These are phyloP conservation scores for Marasmius sp. DNA, from an alignment of 1,284 basidiomycete species.

Conservation along the genomic window DNA sequence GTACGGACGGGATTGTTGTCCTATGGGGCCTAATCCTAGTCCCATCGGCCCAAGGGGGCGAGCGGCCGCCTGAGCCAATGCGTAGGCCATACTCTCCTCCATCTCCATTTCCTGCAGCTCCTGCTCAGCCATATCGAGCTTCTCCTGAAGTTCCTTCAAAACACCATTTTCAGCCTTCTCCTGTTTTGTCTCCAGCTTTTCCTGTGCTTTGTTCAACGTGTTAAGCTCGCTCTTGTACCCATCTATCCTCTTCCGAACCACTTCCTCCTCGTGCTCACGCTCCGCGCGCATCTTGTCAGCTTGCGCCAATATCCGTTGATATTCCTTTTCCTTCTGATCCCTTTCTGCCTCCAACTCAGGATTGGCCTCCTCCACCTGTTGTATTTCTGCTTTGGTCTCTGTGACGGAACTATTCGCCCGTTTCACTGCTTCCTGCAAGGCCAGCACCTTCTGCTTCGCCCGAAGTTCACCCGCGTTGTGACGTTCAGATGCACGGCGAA, in stretches of 20 bases:
- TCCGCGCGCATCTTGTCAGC: constrained; percentile 43
- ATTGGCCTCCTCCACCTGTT: constrained; percentile 51
- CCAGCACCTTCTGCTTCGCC: constrained; percentile 71
- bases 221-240: constrained; percentile 47
- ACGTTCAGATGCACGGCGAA: constrained; percentile 74
- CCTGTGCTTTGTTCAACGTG: constrained; percentile 46
- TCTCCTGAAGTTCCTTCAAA: constrained; percentile 55
- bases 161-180: constrained; percentile 51
- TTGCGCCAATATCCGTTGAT: constrained; percentile 42
- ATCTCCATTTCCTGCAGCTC: constrained; percentile 50
- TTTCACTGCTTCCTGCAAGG: constrained; percentile 75
- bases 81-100: constrained; percentile 16
- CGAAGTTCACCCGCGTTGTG: constrained; percentile 62
- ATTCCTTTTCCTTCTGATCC: constrained; percentile 47
- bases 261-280: constrained; percentile 52
- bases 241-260: constrained; percentile 59
- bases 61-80: constrained; percentile 19
- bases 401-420: constrained; percentile 58
- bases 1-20: constrained; percentile 15
- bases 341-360: constrained; percentile 45
- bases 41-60: constrained; percentile 15
- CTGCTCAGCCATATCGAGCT: constrained; percentile 45
- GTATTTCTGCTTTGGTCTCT: constrained; percentile 52
- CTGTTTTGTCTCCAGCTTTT: constrained; percentile 50
- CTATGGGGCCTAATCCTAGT: constrained; percentile 8